Evolutionary conservation across 2,329 filamentous ascomycete species (phyloP).

Genomic region (Ascochyta fabae): DNA sequence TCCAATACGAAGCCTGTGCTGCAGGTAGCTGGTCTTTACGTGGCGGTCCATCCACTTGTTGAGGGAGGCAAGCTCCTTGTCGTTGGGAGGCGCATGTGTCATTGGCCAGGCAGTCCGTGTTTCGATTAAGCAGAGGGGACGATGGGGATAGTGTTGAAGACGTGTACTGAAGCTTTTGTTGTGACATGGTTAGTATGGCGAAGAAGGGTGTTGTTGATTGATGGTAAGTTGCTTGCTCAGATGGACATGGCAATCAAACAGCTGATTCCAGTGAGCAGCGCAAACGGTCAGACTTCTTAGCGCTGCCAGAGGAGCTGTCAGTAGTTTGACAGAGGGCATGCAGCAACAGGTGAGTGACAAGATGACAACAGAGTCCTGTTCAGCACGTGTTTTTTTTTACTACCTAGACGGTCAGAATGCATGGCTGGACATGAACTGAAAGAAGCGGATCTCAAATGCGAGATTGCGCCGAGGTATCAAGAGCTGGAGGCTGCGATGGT

Average conservation of each 20-base stretch:
- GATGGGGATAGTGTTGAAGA: background rate
- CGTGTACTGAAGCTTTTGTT: background rate
- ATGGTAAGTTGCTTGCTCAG: background rate
- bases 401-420: no score
- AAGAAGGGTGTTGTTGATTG: background rate
- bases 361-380: no score
- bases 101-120: background rate
- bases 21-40: background rate
- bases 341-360: no score
- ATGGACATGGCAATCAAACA: background rate
- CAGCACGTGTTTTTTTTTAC: no score
- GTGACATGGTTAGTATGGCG: background rate
- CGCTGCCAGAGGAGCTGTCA: no score
- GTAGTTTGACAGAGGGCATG: background rate
- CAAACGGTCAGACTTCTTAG: background rate
- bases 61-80: constrained; percentile 6
- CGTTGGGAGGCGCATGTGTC: constrained; percentile 7
- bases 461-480: no score
- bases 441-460: no score
- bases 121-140: background rate
- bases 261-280: background rate
- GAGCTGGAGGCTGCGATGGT: no score
- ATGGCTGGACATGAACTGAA: no score
- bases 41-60: constrained; percentile 13
- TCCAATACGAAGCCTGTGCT: constrained; percentile 5